Conservation (phyloP, 2,329 filamentous ascomycete genomes). For the Hypoxylon rubiginosum region DNA sequence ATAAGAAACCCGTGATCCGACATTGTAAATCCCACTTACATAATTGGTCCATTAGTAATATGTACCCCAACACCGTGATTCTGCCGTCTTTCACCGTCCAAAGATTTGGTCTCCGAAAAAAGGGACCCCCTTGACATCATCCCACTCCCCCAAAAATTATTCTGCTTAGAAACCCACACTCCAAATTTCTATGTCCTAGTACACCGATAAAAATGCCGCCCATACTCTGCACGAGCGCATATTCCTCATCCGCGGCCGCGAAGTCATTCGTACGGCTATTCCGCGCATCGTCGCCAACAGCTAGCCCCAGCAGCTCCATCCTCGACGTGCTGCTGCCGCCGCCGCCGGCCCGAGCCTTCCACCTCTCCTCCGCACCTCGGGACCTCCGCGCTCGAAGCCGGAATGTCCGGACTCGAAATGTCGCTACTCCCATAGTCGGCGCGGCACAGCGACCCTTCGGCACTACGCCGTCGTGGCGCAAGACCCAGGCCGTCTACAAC, state of each 20-base stretch:
- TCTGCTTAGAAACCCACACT: slow-evolving; percentile 42
- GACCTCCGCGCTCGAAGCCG: slow-evolving; percentile 22
- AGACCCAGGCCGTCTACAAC: slow-evolving; percentile 72
- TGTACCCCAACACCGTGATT: slow-evolving; percentile 9
- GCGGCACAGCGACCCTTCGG: slow-evolving; percentile 52
- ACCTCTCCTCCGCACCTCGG: slow-evolving; percentile 48
- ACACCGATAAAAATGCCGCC: slow-evolving; percentile 35
- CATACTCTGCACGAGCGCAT: slow-evolving; percentile 56
- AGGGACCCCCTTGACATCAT: slow-evolving; percentile 46
- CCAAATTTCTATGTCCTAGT: not conserved
- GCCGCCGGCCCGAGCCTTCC: slow-evolving; percentile 41
- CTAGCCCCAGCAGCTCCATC: slow-evolving; percentile 45
- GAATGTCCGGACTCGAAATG: slow-evolving; percentile 10
- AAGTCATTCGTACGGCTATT: slow-evolving; percentile 52
- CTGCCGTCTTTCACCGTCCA: slow-evolving; percentile 23
- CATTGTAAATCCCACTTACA: slow-evolving; percentile 30
- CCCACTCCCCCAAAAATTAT: slow-evolving; percentile 40
- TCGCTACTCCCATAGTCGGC: not conserved
- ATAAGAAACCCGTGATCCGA: not conserved
- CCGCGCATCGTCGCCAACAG: slow-evolving; percentile 39
- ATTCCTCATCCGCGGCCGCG: slow-evolving; percentile 52
- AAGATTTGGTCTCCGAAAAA: not conserved
- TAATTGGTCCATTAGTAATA: slow-evolving; percentile 41
- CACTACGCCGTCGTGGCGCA: slow-evolving; percentile 52
- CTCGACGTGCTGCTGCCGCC: slow-evolving; percentile 54